Conservation (phyloP, 139 green algal species). For the Raphidocelis subcapitata region DNA sequence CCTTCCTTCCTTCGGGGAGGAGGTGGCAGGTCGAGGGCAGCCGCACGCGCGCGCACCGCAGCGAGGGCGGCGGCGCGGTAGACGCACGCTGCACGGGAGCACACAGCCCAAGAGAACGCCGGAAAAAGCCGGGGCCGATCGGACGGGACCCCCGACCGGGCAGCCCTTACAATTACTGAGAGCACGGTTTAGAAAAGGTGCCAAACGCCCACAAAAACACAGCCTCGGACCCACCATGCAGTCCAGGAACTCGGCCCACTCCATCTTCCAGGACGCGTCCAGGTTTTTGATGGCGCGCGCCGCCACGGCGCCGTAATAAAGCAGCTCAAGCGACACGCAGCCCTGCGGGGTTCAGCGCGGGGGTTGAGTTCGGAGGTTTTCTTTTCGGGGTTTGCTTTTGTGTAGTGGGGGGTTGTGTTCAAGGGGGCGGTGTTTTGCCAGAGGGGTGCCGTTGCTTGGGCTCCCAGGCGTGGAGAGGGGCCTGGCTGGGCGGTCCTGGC, state of each 20-base stretch:
- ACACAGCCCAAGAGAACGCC: background rate
- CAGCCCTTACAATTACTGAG: background rate
- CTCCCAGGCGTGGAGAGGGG: too few relatives aligned
- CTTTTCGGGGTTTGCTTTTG: too few relatives aligned
- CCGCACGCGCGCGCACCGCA: too few relatives aligned
- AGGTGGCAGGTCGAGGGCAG: too few relatives aligned
- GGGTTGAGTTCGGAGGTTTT: too few relatives aligned
- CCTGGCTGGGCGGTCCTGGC: too few relatives aligned
- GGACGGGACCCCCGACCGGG: background rate
- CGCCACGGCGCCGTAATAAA: slow-evolving; percentile 22
- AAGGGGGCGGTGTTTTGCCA: too few relatives aligned
- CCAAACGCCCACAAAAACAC: background rate
- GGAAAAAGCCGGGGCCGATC: background rate
- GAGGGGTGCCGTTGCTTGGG: too few relatives aligned
- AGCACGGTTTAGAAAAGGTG: too few relatives aligned
- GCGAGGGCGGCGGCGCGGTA: too few relatives aligned
- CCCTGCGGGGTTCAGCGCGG: background rate
- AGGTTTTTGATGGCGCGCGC: slow-evolving; percentile 11
- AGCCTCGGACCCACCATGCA: slow-evolving; percentile 1
- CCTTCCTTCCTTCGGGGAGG: background rate
- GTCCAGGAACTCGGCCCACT: slow-evolving; percentile 32
- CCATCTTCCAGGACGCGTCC: slow-evolving; percentile 27
- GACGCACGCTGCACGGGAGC: background rate
- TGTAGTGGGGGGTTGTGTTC: too few relatives aligned
- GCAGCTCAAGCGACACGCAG: slow-evolving; percentile 27